Percentiles rank a stretch among this genome's conserved stretches.
Evolutionary conservation across 2,329 filamentous ascomycete genomes (phyloP).

Genomic region (Apiospora arundinis): DNA sequence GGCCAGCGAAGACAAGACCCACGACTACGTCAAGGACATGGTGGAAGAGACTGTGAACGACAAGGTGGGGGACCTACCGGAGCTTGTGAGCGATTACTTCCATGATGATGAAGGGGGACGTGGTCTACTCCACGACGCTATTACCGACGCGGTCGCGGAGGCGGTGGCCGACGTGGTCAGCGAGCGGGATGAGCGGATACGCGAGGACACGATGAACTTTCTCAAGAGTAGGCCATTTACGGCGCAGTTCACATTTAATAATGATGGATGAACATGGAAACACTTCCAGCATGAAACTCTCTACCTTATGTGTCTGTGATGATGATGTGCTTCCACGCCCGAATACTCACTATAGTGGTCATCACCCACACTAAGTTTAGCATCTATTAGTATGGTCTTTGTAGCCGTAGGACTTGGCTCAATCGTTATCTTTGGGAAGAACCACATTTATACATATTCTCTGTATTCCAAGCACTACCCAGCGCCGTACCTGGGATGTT

Average conservation of each 20-base stretch:
- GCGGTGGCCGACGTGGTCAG: background rate
- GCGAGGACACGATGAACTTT: conserved; percentile 18
- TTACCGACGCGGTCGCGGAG: conserved; percentile 10
- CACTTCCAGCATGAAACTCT: too few relatives aligned
- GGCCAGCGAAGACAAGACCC: conserved; percentile 21
- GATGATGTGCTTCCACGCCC: too few relatives aligned
- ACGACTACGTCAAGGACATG: conserved; percentile 21
- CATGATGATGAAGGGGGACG: conserved; percentile 16
- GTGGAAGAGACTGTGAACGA: conserved; percentile 19
- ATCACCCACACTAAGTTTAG: too few relatives aligned
- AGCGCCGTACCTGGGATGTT: too few relatives aligned
- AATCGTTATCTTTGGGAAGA: too few relatives aligned
- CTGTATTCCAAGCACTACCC: too few relatives aligned
- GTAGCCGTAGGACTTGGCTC: too few relatives aligned
- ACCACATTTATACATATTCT: too few relatives aligned
- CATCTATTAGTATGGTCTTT: too few relatives aligned
- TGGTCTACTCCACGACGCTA: background rate
- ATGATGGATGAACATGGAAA: conserved; percentile 1
- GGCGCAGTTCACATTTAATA: conserved; percentile 11
- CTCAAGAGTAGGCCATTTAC: conserved; percentile 16
- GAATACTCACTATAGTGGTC: too few relatives aligned
- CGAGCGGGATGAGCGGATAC: conserved; percentile 18
- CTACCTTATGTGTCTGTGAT: too few relatives aligned
- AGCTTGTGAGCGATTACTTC: conserved; percentile 18
- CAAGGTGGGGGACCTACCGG: conserved; percentile 19